Conservation (phyloP, 768 basidiomycete genomes). For the Boletus coccyginus region DNA sequence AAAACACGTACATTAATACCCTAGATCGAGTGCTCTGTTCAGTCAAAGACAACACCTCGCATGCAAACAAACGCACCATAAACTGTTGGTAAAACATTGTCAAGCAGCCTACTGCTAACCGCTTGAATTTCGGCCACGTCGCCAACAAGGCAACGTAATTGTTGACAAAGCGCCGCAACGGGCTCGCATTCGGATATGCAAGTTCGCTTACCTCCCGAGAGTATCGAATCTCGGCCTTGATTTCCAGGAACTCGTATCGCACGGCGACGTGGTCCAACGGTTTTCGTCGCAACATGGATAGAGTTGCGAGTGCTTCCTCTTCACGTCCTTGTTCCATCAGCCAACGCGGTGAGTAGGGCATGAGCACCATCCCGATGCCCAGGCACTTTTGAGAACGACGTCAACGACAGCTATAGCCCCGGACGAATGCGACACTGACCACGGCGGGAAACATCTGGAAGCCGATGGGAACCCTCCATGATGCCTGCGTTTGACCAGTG, state of each 20-base stretch:
- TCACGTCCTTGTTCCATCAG: slow-evolving; percentile 37
- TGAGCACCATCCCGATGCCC: slow-evolving; percentile 31
- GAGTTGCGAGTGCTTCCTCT: slow-evolving; percentile 33
- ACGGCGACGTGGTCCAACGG: slow-evolving; percentile 31
- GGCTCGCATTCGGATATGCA: slow-evolving; percentile 22
- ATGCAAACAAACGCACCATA: slow-evolving; percentile 19
- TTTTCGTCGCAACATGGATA: slow-evolving; percentile 35
- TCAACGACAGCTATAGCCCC: background rate
- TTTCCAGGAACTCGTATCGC: slow-evolving; percentile 39
- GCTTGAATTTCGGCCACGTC: slow-evolving; percentile 32
- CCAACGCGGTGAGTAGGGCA: slow-evolving; percentile 46
- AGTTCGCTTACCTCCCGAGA: slow-evolving; percentile 20
- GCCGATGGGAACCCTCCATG: slow-evolving; percentile 36
- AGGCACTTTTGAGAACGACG: slow-evolving; percentile 19
- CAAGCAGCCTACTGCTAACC: slow-evolving; percentile 28
- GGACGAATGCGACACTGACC: slow-evolving; percentile 22
- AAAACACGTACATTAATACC: slow-evolving; percentile 24
- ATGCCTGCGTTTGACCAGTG: slow-evolving; percentile 30
- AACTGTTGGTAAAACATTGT: slow-evolving; percentile 35
- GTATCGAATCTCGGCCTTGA: slow-evolving; percentile 35
- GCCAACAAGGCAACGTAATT: slow-evolving; percentile 26
- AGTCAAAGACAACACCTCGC: background rate
- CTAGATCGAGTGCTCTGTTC: slow-evolving; percentile 10
- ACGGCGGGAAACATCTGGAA: slow-evolving; percentile 39
- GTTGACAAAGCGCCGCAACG: slow-evolving; percentile 14